Percentiles rank a stretch among this genome's conserved stretches.
Conservation (phyloP, 352 stramenopile species). For the Phytophthora sojae region DNA sequence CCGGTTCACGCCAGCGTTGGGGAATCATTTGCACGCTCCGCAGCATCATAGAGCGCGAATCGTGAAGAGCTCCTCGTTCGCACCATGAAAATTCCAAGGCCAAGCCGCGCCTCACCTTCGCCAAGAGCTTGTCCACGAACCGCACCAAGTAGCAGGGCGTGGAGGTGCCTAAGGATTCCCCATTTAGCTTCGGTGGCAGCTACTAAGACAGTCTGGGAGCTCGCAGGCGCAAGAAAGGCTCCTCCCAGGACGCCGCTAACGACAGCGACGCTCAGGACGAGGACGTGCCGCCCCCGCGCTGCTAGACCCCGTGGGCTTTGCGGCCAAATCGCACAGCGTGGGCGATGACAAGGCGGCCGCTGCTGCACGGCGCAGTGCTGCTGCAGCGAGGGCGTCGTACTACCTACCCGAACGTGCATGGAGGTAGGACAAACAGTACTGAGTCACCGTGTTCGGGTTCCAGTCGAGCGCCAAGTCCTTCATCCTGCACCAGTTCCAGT, state of each 20-base stretch:
- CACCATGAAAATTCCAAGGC: too few relatives aligned
- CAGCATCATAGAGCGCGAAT: too few relatives aligned
- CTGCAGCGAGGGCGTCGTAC: conserved; percentile 36
- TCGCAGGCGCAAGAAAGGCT: conserved; percentile 54
- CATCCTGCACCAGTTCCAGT: conserved; percentile 82
- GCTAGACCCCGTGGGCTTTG: conserved; percentile 49
- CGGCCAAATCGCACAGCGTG: conserved; percentile 40
- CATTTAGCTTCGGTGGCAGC: conserved; percentile 60
- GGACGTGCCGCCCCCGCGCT: conserved; percentile 60
- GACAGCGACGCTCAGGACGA: conserved; percentile 50
- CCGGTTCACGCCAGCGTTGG: too few relatives aligned
- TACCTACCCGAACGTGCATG: conserved; percentile 72
- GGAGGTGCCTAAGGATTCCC: conserved; percentile 60
- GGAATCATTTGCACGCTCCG: too few relatives aligned
- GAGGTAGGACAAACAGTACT: conserved; percentile 85
- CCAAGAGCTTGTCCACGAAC: conserved; percentile 77
- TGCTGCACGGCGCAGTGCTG: conserved; percentile 28
- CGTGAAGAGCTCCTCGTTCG: too few relatives aligned
- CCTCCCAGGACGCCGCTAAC: conserved; percentile 21
- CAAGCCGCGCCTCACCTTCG: conserved; percentile 64
- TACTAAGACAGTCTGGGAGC: conserved; percentile 55
- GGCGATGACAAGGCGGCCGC: conserved; percentile 35
- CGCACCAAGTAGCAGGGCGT: conserved; percentile 45
- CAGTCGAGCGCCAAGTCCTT: conserved; percentile 64
- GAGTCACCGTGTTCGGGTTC: conserved; percentile 87